Evolutionary conservation across 2,329 filamentous ascomycete species (phyloP).

Genomic region (Sporothrix brasiliensis): DNA sequence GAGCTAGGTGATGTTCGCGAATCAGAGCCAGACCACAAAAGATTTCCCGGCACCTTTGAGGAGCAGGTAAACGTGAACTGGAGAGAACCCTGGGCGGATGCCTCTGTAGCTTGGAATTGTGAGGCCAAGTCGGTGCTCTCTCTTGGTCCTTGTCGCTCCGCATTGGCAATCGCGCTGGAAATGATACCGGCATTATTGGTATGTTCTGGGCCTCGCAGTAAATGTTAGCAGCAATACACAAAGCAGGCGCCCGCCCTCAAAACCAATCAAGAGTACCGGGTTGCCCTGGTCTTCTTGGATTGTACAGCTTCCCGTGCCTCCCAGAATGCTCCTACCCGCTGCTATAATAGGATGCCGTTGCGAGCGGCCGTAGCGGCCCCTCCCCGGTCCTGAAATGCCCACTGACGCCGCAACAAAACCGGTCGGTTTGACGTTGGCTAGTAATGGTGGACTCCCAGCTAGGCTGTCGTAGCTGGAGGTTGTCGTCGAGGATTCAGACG

Average conservation of each 20-base stretch:
- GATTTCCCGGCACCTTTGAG: constrained; percentile 80
- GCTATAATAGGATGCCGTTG: constrained; percentile 48
- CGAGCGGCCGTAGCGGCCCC: constrained; percentile 77
- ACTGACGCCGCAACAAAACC: constrained; percentile 61
- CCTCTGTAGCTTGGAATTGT: constrained; percentile 56
- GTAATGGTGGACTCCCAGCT: constrained; percentile 27
- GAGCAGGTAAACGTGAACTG: constrained; percentile 98
- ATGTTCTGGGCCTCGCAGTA: background rate
- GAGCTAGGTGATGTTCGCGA: constrained; percentile 23
- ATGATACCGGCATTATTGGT: constrained; percentile 72
- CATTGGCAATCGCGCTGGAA: constrained; percentile 86
- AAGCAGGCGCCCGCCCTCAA: background rate
- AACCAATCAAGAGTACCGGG: constrained; percentile 35
- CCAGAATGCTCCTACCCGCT: constrained; percentile 62
- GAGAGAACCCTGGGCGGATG: constrained; percentile 69
- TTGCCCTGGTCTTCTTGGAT: constrained; percentile 40
- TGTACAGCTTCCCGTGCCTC: constrained; percentile 51
- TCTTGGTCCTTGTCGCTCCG: constrained; percentile 70
- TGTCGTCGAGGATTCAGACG: constrained; percentile 39
- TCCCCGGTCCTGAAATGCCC: constrained; percentile 80
- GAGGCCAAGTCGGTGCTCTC: constrained; percentile 81
- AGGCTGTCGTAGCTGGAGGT: constrained; percentile 29
- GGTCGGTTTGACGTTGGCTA: constrained; percentile 49
- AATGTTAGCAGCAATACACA: constrained; percentile 1
- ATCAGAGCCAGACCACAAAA: constrained; percentile 61